phyloP scores from a whole-genome alignment of 73 alveolate species.

The Paramecium caudatum region DNA sequence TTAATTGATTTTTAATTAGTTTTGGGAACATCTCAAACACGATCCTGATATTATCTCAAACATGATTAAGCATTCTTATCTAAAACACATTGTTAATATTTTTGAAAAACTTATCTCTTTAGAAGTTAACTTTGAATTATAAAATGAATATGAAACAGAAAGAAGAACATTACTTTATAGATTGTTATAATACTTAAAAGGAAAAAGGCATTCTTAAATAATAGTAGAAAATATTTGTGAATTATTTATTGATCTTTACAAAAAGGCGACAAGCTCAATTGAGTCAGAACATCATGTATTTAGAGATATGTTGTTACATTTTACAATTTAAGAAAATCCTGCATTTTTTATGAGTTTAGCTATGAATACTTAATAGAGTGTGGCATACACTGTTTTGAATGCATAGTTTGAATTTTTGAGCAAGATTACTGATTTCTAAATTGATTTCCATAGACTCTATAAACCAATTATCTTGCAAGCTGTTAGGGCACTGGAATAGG shows the following conservation, averaged over 20 bases:
- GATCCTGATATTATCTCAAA: conserved; percentile 14
- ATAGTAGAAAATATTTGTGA: conserved; percentile 39
- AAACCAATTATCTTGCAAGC: not conserved
- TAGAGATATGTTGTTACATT: no score
- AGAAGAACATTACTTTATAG: conserved; percentile 8
- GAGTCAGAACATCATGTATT: not conserved
- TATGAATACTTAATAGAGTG: not conserved
- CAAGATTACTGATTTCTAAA: not conserved
- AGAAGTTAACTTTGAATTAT: conserved; percentile 5
- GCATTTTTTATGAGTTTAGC: conserved; percentile 6
- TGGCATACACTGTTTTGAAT: not conserved
- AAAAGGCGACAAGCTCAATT: not conserved
- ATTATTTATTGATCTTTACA: conserved; percentile 24
- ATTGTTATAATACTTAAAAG: not conserved
- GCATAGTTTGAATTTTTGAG: conserved; percentile 7
- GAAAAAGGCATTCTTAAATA: conserved; percentile 23
- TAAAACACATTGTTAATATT: not conserved
- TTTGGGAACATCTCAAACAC: conserved; percentile 51
- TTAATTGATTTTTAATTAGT: not conserved
- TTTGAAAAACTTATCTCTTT: conserved; percentile 11
- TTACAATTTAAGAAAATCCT: not conserved
- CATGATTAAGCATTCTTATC: conserved; percentile 11
- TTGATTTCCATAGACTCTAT: not conserved
- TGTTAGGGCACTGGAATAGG: not conserved
- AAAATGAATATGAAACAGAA: not conserved